phyloP scores from a whole-genome alignment of 192 early-diverging fungal genomes.

The Coemansia sp. region DNA sequence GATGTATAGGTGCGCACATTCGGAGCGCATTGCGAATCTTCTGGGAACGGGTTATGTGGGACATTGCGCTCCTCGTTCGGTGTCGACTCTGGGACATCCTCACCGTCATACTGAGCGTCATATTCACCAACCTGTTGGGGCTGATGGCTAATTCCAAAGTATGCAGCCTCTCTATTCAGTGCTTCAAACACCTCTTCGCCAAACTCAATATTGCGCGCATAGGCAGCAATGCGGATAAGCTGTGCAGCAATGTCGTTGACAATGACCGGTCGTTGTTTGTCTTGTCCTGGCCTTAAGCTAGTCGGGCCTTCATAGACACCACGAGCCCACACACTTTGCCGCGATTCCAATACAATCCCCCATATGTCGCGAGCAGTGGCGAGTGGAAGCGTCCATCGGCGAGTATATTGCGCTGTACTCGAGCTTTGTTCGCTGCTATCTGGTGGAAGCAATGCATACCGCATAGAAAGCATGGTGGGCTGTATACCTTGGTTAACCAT shows the following conservation, averaged over 20 bases:
- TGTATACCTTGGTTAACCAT: conserved; percentile 26
- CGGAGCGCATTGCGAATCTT: conserved; percentile 39
- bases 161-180: conserved; percentile 17
- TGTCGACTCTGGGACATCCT: neutral
- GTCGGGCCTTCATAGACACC: neutral
- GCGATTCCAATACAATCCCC: conserved; percentile 16
- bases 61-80: neutral
- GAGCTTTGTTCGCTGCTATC: neutral
- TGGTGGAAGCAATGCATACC: conserved; percentile 40
- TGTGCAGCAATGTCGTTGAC: conserved; percentile 46
- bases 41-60: conserved; percentile 15
- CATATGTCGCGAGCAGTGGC: conserved; percentile 30
- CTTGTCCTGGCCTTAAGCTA: neutral
- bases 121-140: neutral
- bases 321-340: conserved; percentile 27
- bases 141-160: conserved; percentile 19
- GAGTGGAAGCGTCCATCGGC: conserved; percentile 38
- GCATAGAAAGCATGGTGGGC: conserved; percentile 33
- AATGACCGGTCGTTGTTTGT: conserved; percentile 30
- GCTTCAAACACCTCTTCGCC: conserved; percentile 42
- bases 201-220: conserved; percentile 38
- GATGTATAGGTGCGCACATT: conserved; percentile 48
- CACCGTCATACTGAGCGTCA: conserved; percentile 1
- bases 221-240: conserved; percentile 39
- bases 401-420: conserved; percentile 6